Evolutionary conservation across 306 rosid species (phyloP), one percentile per base, ranked within the genome.

Genomic region (Fagus sylvatica): DNA sequence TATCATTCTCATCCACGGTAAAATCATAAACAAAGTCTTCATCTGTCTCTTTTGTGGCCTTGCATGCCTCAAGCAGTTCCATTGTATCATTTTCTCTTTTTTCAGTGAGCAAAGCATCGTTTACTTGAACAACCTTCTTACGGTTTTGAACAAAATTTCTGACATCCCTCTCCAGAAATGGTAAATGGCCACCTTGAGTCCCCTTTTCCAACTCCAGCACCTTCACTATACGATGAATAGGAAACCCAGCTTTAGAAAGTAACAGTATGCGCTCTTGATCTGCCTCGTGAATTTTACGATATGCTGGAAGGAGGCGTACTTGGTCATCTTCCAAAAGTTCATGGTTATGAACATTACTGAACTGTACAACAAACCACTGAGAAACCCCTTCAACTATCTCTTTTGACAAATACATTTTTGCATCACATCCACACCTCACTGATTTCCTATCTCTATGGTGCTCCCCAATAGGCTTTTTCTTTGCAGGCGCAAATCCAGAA

Each of bases 291-390:
- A 95, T 95, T 64, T 95, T 95, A 2, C 98, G 87, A 82, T 95
- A 95, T 0, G 98, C 98, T 0, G 98, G 99, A 62, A 95, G 93
- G 71, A 95, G 98, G 49, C 98, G 96, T 10, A 95, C 96, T 74
- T 91, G 98, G 82, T 95, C 99, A 82, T 95, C 99, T 77, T 95
- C 97, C 85, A 95, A 76, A 82, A 95, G 93, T 32, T 93, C 99
- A 16, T 95, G 99, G 80, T 95, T 95, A 73, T 95, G 99, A 8
- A 95, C 83, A 81, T 91, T 91, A 81, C 97, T 91, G 69, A 95
- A 95, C 71, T 95, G 98, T 79, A 91, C 96, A 76, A 91, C 97
- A 85, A 91, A 85, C 99, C 99, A 95, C 34, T 91, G 96, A 3
- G 93, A 84, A 88, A 84, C 90, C 53, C 98, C 98, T 37, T 91